phyloP scores from a whole-genome alignment of 805 yeast genomes.

The Komagataella pseudopastoris region DNA sequence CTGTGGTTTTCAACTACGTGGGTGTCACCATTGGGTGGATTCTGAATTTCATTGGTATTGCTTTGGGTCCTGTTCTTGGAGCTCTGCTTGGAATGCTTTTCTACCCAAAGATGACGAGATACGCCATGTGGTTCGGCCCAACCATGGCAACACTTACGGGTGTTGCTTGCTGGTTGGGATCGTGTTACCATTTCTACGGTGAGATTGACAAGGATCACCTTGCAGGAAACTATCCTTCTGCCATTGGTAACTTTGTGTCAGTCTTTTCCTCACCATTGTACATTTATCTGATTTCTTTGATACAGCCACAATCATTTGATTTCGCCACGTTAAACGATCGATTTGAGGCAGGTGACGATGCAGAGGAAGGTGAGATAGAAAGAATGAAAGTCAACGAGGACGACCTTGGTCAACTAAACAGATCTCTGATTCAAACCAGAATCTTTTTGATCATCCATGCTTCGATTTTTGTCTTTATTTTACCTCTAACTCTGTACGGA shows the following conservation, averaged over 20 bases:
- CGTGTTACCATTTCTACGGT: constrained; percentile 28
- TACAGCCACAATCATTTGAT: constrained; percentile 15
- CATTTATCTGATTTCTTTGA: constrained; percentile 14
- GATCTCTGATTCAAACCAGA: constrained; percentile 12
- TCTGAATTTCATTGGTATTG: constrained; percentile 31
- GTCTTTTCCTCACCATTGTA: constrained; percentile 18
- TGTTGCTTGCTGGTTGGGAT: constrained; percentile 29
- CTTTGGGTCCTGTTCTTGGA: constrained; percentile 36
- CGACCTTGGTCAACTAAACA: constrained; percentile 10
- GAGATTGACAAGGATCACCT: constrained; percentile 28
- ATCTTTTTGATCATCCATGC: constrained; percentile 11
- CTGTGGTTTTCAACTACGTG: constrained; percentile 25
- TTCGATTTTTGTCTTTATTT: constrained; percentile 12
- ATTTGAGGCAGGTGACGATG: constrained; percentile 20
- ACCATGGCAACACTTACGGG: constrained; percentile 39
- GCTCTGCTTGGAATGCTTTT: constrained; percentile 30
- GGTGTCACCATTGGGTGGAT: constrained; percentile 28
- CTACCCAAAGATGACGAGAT: constrained; percentile 24
- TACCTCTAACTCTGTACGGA: constrained; percentile 21
- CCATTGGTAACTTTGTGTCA: constrained; percentile 30
- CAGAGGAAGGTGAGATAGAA: constrained; percentile 16
- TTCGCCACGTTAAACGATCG: constrained; percentile 12
- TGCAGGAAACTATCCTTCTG: constrained; percentile 28
- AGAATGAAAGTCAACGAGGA: constrained; percentile 10
- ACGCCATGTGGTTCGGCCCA: constrained; percentile 23